These are phyloP conservation scores for Fusarium piperis DNA, from an alignment of 2,329 filamentous ascomycete genomes.

Conservation along the genomic window DNA sequence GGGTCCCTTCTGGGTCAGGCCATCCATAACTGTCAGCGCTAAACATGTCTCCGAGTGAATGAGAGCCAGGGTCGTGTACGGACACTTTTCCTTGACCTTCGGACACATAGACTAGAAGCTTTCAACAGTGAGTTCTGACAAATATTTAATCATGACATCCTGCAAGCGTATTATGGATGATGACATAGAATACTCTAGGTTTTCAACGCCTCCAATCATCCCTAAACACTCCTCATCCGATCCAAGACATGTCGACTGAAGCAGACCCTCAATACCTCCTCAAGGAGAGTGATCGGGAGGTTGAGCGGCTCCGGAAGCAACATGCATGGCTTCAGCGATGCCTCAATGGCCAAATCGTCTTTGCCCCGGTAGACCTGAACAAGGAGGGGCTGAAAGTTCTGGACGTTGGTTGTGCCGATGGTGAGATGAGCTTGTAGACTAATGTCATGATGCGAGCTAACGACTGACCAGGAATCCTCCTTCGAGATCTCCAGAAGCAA, in stretches of 20 bases:
- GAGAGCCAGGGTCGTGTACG: not conserved
- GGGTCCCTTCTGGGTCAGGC: not conserved
- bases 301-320: conserved; percentile 23
- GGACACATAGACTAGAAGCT: not conserved
- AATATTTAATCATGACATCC: not conserved
- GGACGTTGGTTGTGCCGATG: conserved; percentile 24
- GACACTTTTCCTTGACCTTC: not conserved
- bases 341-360: conserved; percentile 7
- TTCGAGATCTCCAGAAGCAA: conserved; percentile 18
- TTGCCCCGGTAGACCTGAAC: not conserved
- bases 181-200: not conserved
- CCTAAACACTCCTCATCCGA: not conserved
- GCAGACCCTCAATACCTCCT: conserved; percentile 7
- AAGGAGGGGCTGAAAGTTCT: conserved; percentile 5
- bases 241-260: not conserved
- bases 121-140: not conserved
- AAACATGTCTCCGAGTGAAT: not conserved
- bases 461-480: not conserved
- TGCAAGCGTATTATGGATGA: not conserved
- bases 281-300: not conserved
- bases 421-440: not conserved
- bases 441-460: accelerated
- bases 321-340: conserved; percentile 22
- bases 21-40: not conserved
- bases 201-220: not conserved